A percentile compares a stretch with the other conserved stretches of the same genome.
Conservation (phyloP, 2,329 filamentous ascomycete genomes). For the Simplicillium sp. region DNA sequence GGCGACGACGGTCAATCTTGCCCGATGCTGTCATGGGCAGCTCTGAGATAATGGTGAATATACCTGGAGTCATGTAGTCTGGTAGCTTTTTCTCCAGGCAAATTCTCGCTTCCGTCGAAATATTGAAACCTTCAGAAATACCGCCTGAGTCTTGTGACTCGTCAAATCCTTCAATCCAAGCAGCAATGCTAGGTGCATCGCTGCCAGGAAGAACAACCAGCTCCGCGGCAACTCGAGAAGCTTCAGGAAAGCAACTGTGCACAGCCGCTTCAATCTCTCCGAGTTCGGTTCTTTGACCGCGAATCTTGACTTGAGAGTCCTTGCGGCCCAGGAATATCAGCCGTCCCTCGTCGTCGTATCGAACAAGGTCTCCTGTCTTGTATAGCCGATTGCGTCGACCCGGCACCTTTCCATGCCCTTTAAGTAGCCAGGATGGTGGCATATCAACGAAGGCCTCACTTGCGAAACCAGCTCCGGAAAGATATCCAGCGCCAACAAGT, state of each 20-base stretch:
- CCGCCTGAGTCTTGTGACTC: too few relatives aligned
- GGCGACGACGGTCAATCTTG: background rate
- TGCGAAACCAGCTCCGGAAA: background rate
- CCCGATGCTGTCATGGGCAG: background rate
- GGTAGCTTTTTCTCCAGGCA: too few relatives aligned
- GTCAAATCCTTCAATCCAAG: too few relatives aligned
- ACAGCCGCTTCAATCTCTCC: background rate
- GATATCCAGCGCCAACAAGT: background rate
- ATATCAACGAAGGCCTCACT: background rate
- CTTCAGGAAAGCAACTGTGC: too few relatives aligned
- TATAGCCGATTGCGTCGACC: background rate
- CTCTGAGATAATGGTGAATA: too few relatives aligned
- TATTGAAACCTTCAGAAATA: too few relatives aligned
- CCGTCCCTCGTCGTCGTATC: background rate
- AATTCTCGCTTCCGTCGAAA: too few relatives aligned
- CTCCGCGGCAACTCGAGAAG: too few relatives aligned
- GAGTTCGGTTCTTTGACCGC: conserved; percentile 40
- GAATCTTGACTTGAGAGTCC: conserved; percentile 43
- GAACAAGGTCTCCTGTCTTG: conserved; percentile 1
- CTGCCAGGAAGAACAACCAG: too few relatives aligned
- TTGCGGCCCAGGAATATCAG: conserved; percentile 14
- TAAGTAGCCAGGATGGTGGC: background rate
- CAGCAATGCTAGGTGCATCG: too few relatives aligned
- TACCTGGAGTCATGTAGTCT: too few relatives aligned
- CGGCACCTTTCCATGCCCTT: background rate